A percentile compares a stretch with the other conserved stretches of the same genome.
phyloP scores from a whole-genome alignment of 2,329 filamentous ascomycete species.

The Fusarium nematophilum region DNA sequence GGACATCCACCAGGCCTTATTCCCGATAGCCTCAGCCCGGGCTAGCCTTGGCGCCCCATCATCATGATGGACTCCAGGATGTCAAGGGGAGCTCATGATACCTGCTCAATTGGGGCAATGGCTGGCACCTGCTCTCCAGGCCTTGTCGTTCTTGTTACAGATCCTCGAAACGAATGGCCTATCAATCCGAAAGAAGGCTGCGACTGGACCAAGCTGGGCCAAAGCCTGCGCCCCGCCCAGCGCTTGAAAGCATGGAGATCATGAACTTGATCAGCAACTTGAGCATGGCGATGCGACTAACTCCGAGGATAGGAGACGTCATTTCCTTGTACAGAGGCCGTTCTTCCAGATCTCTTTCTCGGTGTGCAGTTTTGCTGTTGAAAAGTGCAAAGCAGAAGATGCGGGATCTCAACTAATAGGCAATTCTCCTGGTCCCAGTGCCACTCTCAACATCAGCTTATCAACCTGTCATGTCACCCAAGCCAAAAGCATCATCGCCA shows the following conservation, averaged over 20 bases:
- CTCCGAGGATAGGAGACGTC: constrained; percentile 12
- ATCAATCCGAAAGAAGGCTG: neutral
- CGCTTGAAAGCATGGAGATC: constrained; percentile 25
- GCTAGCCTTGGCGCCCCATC: constrained; percentile 2
- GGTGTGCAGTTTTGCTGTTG: too few species aligned
- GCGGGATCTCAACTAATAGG: too few species aligned
- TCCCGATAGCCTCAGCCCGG: constrained; percentile 21
- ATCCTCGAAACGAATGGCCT: constrained; percentile 9
- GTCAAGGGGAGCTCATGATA: neutral
- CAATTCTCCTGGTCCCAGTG: too few species aligned
- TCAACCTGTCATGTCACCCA: too few species aligned
- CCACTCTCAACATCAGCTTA: too few species aligned
- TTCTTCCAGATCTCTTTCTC: too few species aligned
- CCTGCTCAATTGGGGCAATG: neutral
- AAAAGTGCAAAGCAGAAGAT: too few species aligned
- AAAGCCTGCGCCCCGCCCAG: constrained; percentile 13
- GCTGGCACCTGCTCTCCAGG: too few species aligned
- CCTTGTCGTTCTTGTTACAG: constrained; percentile 18
- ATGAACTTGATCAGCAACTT: constrained; percentile 39
- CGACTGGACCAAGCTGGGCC: neutral
- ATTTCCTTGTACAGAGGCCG: neutral
- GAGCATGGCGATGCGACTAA: constrained; percentile 26
- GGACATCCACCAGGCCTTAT: constrained; percentile 31
- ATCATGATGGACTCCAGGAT: neutral
- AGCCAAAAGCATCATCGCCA: neutral